Conservation (phyloP, 208 protist species). For the Strigomonas culicis region DNA sequence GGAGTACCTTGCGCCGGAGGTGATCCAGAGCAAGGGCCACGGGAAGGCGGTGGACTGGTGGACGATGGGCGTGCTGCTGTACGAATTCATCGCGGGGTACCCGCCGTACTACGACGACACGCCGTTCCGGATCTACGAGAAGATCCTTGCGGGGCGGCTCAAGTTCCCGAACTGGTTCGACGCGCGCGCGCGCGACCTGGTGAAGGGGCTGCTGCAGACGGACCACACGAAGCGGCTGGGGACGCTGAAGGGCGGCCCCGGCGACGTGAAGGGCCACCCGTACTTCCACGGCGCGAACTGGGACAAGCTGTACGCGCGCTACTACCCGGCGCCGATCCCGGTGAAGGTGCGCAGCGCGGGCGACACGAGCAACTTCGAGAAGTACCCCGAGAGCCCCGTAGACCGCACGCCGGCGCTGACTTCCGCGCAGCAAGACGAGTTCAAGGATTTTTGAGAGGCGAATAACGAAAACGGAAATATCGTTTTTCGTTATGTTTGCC, state of each 20-base stretch:
- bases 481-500: not conserved
- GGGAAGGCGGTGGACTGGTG: slow-evolving; percentile 97
- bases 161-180: slow-evolving; percentile 88
- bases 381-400: slow-evolving; percentile 78
- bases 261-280: slow-evolving; percentile 94
- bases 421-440: slow-evolving; percentile 79
- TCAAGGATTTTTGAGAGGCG: slow-evolving; percentile 87
- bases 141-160: slow-evolving; percentile 77
- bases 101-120: slow-evolving; percentile 93
- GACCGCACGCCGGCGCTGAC: slow-evolving; percentile 55
- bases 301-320: slow-evolving; percentile 74
- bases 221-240: slow-evolving; percentile 89
- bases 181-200: slow-evolving; percentile 68
- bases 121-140: slow-evolving; percentile 85
- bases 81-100: slow-evolving; percentile 93
- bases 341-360: slow-evolving; percentile 72
- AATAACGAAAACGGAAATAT: slow-evolving; percentile 34
- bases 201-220: slow-evolving; percentile 83
- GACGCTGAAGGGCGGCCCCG: slow-evolving; percentile 80
- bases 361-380: slow-evolving; percentile 89
- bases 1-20: slow-evolving; percentile 91
- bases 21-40: slow-evolving; percentile 91
- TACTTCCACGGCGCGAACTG: slow-evolving; percentile 82
- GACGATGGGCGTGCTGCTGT: slow-evolving; percentile 94
- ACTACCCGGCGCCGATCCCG: slow-evolving; percentile 80